Conservation (phyloP, 345 rosid species). For the Eucalyptus regnans region DNA sequence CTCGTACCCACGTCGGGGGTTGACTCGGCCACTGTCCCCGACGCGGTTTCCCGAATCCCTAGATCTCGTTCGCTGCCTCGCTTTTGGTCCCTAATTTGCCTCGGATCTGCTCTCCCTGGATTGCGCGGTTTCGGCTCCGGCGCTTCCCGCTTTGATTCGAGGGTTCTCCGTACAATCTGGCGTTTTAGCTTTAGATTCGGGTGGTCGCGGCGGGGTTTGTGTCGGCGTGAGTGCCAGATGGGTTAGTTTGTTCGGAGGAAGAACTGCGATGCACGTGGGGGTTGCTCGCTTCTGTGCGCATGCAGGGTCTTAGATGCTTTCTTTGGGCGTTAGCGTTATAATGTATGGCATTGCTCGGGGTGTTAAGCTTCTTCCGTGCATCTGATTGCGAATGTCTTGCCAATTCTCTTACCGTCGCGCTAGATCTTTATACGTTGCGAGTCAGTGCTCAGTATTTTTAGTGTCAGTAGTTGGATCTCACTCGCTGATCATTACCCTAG, state of each 20-base stretch:
- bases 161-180: neutral
- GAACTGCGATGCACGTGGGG: neutral
- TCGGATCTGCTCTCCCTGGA: neutral
- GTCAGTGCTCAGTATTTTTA: neutral
- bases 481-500: neutral
- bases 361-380: neutral
- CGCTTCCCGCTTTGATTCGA: neutral
- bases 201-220: neutral
- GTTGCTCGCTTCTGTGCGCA: neutral
- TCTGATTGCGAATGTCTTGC: neutral
- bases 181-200: neutral
- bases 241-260: neutral
- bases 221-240: neutral
- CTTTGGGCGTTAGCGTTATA: neutral
- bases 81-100: neutral
- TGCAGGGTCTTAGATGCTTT: neutral
- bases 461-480: neutral
- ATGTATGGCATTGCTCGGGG: neutral
- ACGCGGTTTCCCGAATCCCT: neutral
- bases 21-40: neutral
- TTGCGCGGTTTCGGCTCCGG: neutral
- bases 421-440: neutral
- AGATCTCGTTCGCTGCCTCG: neutral
- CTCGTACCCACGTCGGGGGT: neutral
- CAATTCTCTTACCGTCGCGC: neutral